Evolutionary conservation across 2,329 filamentous ascomycete genomes (phyloP), one percentile per base, ranked within the genome.

Genomic region (Mycosphaerella arachidis): DNA sequence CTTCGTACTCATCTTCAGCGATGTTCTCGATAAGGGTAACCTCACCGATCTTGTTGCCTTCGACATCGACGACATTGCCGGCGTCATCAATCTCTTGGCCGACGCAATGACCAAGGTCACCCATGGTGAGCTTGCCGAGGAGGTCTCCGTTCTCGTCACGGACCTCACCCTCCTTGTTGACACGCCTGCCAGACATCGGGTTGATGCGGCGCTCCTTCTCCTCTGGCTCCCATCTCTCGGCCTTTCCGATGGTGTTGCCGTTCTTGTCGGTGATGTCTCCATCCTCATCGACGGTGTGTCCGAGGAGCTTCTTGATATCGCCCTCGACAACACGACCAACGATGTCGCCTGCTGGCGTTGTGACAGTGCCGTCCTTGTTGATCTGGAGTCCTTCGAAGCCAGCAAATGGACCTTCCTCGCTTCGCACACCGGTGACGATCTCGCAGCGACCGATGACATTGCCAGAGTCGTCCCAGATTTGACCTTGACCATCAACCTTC

Each of bases 21-120:
- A 86, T 81, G 73, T 86, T 84, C 67, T 84, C 82, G 13, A 86
- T 74, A n/a, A 86, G 76, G 56, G 83, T 86, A 62, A 81, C 82
- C 67, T 86, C 84, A 50, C 84, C 85, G 57, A 86, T 78, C 76
- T 84, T 85, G 76, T 86, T 86, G 70, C 84, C 84, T 61, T 82
- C 79, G 48, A 80, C 78, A 69, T 82, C 79, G 51, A 81, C 68
- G 35, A 82, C 79, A 63, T 82, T 80, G 54, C 79, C 79, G 60
- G 79, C 78, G 68, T 82, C 79, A 56, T 82, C 79, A 62, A 82
- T 78, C 69, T 81, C 79, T 61, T 80, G 77, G 62, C 79, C 79
- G 63, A 77, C 75, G 60, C 79, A 82, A 71, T 81, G 79, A 56
- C 79, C 78, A 55, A 82, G 77, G 54, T 81, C 77, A 63, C 79